Percentiles rank a stretch among this genome's conserved stretches.
Evolutionary conservation across 2,329 filamentous ascomycete genomes (phyloP).

Genomic region (Penicillium sp.): DNA sequence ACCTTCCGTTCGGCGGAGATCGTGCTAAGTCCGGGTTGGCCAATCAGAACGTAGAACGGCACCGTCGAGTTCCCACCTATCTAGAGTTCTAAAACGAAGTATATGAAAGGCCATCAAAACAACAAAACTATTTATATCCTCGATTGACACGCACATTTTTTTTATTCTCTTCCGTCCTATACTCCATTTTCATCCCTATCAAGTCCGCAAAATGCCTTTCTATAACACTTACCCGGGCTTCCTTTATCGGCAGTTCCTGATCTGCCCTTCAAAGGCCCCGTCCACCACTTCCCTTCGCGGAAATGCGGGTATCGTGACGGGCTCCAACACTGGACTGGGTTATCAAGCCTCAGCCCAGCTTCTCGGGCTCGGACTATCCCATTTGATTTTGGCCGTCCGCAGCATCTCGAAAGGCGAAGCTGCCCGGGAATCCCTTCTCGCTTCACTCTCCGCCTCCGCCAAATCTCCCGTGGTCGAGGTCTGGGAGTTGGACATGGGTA

Average conservation of each 20-base stretch:
- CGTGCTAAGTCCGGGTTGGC: no score
- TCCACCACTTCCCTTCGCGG: slow-evolving; percentile 34
- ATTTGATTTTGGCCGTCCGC: slow-evolving; percentile 47
- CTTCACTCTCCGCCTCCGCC: slow-evolving; percentile 27
- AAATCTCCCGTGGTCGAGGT: slow-evolving; percentile 38
- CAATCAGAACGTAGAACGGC: no score
- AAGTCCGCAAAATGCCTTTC: background rate
- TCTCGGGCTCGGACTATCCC: slow-evolving; percentile 37
- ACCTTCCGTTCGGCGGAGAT: no score
- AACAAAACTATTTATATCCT: no score
- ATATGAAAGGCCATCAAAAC: no score
- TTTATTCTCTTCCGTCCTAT: no score
- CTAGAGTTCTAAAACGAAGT: no score
- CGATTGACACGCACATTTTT: no score
- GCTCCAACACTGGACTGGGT: slow-evolving; percentile 48
- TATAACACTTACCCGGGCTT: slow-evolving; percentile 4
- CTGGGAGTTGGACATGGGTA: slow-evolving; percentile 45
- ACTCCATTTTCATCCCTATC: background rate
- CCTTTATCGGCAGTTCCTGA: slow-evolving; percentile 40
- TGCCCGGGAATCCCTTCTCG: slow-evolving; percentile 39
- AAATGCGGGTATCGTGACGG: slow-evolving; percentile 48
- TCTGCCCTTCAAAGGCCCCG: slow-evolving; percentile 30
- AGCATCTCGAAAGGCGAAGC: slow-evolving; percentile 43
- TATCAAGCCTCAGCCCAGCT: slow-evolving; percentile 46
- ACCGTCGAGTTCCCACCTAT: no score